Conservation (phyloP, 148 eudicot species). For the Bassia scoparia region DNA sequence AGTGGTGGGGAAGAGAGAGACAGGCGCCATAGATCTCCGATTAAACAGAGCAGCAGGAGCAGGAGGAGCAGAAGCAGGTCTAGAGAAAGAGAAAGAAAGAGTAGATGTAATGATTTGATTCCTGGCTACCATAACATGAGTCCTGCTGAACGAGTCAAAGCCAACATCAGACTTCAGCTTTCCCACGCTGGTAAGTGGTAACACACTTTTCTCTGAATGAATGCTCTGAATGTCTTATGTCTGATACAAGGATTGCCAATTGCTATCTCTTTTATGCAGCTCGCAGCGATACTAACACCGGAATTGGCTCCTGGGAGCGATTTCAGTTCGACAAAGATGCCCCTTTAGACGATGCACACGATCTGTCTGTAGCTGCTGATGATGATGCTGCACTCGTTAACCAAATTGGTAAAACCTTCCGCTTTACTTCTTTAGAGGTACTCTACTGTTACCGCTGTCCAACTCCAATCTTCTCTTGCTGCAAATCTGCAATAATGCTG, state of each 20-base stretch:
- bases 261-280: no score
- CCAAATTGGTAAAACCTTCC: slow-evolving; percentile 75
- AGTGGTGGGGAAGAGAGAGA: slow-evolving; percentile 28
- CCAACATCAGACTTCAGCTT: slow-evolving; percentile 94
- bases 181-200: slow-evolving; percentile 87
- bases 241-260: no score
- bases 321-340: slow-evolving; percentile 95
- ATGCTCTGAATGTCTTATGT: no score
- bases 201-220: no score
- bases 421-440: slow-evolving; percentile 83
- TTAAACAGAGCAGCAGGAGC: slow-evolving; percentile 28
- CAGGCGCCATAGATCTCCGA: slow-evolving; percentile 20
- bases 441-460: neutral
- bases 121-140: slow-evolving; percentile 74
- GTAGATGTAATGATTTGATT: slow-evolving; percentile 48
- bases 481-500: neutral
- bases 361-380: slow-evolving; percentile 57
- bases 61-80: slow-evolving; percentile 26
- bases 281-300: slow-evolving; percentile 69
- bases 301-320: slow-evolving; percentile 86
- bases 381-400: slow-evolving; percentile 79
- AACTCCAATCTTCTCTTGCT: neutral
- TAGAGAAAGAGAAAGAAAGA: slow-evolving; percentile 35
- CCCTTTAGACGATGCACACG: slow-evolving; percentile 80
- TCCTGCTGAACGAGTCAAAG: slow-evolving; percentile 91